These are phyloP conservation scores for Backusella circina DNA, from an alignment of 192 early-diverging fungal species.

Conservation along the genomic window DNA sequence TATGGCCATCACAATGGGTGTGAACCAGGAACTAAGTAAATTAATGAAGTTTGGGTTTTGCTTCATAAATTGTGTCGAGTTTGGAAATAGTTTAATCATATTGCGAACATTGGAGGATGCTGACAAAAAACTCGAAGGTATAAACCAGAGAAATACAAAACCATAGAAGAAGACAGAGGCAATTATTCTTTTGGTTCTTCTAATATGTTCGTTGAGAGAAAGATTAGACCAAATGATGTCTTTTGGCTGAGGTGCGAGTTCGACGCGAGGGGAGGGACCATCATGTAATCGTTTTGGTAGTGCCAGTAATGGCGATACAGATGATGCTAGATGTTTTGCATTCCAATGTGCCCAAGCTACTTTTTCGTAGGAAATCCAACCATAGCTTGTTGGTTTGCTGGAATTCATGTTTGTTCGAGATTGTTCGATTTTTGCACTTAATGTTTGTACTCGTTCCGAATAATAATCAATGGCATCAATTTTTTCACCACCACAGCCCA, in stretches of 20 bases:
- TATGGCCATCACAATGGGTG: slow-evolving; percentile 61
- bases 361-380: slow-evolving; percentile 63
- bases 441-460: slow-evolving; percentile 54
- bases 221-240: slow-evolving; percentile 78
- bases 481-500: slow-evolving; percentile 38
- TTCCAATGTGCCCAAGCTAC: slow-evolving; percentile 45
- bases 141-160: slow-evolving; percentile 62
- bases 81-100: slow-evolving; percentile 51
- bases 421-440: slow-evolving; percentile 51
- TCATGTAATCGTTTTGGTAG: slow-evolving; percentile 1
- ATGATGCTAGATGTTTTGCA: slow-evolving; percentile 40
- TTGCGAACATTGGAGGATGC: slow-evolving; percentile 55
- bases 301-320: slow-evolving; percentile 21
- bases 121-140: slow-evolving; percentile 62
- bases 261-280: slow-evolving; percentile 27
- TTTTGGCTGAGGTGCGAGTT: slow-evolving; percentile 66
- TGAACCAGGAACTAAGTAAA: slow-evolving; percentile 61
- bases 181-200: slow-evolving; percentile 38
- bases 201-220: slow-evolving; percentile 46
- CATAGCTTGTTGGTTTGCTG: slow-evolving; percentile 61
- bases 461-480: slow-evolving; percentile 74
- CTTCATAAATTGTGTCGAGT: slow-evolving; percentile 44
- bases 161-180: slow-evolving; percentile 46
- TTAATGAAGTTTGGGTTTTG: slow-evolving; percentile 47
- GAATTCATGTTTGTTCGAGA: slow-evolving; percentile 42